Conservation (phyloP, 768 basidiomycete genomes). For the Tricholomella constricta region DNA sequence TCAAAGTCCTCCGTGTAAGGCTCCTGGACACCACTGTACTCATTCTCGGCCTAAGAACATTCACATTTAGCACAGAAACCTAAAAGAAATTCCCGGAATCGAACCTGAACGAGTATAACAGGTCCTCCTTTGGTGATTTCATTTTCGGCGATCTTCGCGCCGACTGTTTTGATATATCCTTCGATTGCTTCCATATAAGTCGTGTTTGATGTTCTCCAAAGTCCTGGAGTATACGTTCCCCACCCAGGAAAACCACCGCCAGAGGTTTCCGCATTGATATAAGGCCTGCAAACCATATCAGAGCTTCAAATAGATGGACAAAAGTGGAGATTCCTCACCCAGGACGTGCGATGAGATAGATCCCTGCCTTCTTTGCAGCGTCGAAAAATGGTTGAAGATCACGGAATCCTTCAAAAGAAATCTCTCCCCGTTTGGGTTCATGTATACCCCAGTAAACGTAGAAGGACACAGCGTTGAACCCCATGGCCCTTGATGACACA, state of each 20-base stretch:
- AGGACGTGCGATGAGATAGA: constrained; percentile 57
- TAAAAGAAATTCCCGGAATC: background rate
- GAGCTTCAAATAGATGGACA: background rate
- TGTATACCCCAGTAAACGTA: constrained; percentile 48
- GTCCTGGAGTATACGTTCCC: constrained; percentile 51
- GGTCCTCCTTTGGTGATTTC: constrained; percentile 64
- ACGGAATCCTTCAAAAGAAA: constrained; percentile 57
- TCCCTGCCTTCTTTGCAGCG: constrained; percentile 52
- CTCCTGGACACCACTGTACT: constrained; percentile 45
- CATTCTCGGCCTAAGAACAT: constrained; percentile 49
- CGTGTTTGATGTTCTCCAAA: constrained; percentile 45
- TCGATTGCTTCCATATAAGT: constrained; percentile 50
- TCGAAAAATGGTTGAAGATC: constrained; percentile 56
- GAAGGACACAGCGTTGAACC: constrained; percentile 46
- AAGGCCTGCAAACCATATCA: constrained; percentile 30
- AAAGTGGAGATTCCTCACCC: constrained; percentile 32
- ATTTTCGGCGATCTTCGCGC: constrained; percentile 47
- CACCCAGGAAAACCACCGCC: constrained; percentile 61
- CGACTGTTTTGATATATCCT: constrained; percentile 50
- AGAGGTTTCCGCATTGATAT: constrained; percentile 51
- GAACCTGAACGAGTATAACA: constrained; percentile 44
- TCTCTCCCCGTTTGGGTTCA: constrained; percentile 48
- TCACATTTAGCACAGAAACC: background rate
- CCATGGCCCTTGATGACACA: constrained; percentile 33
- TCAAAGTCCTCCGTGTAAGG: constrained; percentile 43